These are phyloP conservation scores for Celoporthe dispersa DNA, from an alignment of 2,329 filamentous ascomycete genomes.

Conservation along the genomic window DNA sequence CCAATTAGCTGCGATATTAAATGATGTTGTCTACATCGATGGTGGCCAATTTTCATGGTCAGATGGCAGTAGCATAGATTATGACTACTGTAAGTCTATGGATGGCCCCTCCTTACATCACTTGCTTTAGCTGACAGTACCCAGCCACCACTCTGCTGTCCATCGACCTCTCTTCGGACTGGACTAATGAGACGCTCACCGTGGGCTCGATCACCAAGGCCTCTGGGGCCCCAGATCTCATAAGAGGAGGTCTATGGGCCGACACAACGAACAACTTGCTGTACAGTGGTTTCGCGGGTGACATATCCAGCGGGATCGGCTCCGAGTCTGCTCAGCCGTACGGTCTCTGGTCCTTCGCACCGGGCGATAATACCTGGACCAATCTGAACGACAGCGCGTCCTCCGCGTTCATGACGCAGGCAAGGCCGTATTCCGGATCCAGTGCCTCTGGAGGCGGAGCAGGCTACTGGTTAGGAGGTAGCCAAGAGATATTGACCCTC, in stretches of 20 bases:
- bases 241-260: background rate
- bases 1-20: background rate
- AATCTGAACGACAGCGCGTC: background rate
- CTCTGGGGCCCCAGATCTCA: constrained; percentile 7
- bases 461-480: background rate
- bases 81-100: background rate
- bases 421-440: background rate
- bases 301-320: background rate
- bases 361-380: background rate
- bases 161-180: constrained; percentile 17
- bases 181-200: background rate
- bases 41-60: background rate
- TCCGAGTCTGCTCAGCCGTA: background rate
- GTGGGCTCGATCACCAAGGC: constrained; percentile 7
- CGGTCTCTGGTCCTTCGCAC: background rate
- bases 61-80: background rate
- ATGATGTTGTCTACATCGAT: background rate
- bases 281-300: background rate
- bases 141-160: background rate
- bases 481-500: background rate
- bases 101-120: too few relatives aligned
- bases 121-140: background rate
- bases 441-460: background rate
- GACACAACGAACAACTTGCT: background rate
- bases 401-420: background rate